These are phyloP conservation scores for Solanum chaucha DNA, from an alignment of 257 asterid species.

Conservation along the genomic window DNA sequence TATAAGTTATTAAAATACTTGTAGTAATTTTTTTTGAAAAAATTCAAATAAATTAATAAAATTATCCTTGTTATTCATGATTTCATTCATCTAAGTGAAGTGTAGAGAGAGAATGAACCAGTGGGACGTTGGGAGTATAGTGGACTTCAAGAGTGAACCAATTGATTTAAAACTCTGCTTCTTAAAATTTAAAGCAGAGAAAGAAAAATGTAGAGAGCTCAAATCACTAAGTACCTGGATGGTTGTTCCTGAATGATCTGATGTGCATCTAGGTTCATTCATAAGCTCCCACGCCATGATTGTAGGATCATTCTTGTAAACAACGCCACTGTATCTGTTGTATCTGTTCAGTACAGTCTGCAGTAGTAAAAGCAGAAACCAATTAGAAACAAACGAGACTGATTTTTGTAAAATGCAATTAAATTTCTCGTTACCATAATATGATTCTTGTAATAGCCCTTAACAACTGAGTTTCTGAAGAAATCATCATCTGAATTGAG, in stretches of 20 bases:
- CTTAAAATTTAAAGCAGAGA: not conserved
- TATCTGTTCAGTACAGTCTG: conserved; percentile 65
- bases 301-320: conserved; percentile 88
- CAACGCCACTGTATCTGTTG: conserved; percentile 42
- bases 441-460: conserved; percentile 66
- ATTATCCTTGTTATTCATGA: not conserved
- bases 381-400: not conserved
- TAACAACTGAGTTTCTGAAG: conserved; percentile 52
- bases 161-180: not conserved
- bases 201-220: not conserved
- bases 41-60: too few species aligned
- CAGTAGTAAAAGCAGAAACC: not conserved
- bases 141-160: not conserved
- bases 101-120: not conserved
- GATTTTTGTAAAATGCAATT: not conserved
- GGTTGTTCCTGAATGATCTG: conserved; percentile 78
- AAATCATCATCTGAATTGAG: conserved; percentile 80
- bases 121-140: not conserved
- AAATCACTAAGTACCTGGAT: conserved; percentile 45
- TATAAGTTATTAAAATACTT: too few species aligned
- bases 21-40: too few species aligned
- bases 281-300: conserved; percentile 99
- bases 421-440: conserved; percentile 30
- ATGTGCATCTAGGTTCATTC: conserved; percentile 89
- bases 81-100: not conserved